A percentile compares a stretch with the other conserved stretches of the same genome.
Conservation (phyloP, 495 filamentous ascomycete species). For the Neurospora terricola region DNA sequence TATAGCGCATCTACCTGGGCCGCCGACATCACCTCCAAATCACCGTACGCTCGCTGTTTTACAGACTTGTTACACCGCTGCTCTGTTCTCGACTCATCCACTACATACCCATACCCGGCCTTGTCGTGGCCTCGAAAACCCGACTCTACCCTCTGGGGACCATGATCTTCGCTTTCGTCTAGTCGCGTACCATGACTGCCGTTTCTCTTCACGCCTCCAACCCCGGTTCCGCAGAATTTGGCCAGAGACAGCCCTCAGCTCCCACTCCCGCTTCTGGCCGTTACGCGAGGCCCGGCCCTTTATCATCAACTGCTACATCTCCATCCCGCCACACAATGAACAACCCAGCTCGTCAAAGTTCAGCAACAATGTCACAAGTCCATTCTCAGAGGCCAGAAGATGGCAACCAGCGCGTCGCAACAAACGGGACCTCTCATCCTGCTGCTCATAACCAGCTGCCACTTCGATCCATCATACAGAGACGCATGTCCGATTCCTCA, state of each 20-base stretch:
- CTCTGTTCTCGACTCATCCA: background rate
- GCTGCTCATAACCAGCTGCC: background rate
- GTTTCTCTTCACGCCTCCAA: slow-evolving; percentile 12
- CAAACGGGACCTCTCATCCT: background rate
- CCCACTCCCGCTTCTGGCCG: background rate
- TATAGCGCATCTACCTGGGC: background rate
- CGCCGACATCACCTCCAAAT: background rate
- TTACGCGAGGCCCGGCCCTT: slow-evolving; percentile 3
- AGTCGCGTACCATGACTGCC: slow-evolving; percentile 21
- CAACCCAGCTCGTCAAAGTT: slow-evolving; percentile 8
- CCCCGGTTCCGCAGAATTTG: slow-evolving; percentile 8
- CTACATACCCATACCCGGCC: background rate
- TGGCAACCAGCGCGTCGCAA: slow-evolving; percentile 2
- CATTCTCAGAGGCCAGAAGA: slow-evolving; percentile 14
- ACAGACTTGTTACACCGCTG: background rate
- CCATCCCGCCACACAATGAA: slow-evolving; percentile 5
- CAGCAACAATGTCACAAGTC: slow-evolving; percentile 14
- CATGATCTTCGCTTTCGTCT: slow-evolving; percentile 9
- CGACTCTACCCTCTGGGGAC: background rate
- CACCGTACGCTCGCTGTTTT: background rate
- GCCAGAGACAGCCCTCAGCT: slow-evolving; percentile 10
- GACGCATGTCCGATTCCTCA: slow-evolving; percentile 5
- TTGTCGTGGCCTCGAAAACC: background rate
- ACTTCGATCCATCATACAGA: background rate
- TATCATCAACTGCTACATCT: slow-evolving; percentile 9